Conservation (phyloP, 164 flowering plant genomes). For the Kingdonia uniflora region DNA sequence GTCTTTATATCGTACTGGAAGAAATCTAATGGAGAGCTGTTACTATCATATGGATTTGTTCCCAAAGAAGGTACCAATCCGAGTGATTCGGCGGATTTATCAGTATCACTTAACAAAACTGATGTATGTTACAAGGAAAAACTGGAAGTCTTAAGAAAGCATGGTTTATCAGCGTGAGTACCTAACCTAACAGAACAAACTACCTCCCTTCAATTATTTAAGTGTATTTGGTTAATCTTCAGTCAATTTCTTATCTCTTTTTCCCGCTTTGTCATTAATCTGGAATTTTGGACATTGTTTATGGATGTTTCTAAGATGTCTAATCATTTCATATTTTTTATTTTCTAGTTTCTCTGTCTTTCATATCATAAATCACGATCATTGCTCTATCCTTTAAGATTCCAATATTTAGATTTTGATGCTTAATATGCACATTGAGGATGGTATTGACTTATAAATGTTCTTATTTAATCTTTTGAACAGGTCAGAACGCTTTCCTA, state of each 20-base stretch:
- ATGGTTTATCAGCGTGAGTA: constrained; percentile 68
- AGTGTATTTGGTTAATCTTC: neutral
- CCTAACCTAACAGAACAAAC: neutral
- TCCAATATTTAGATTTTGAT: too few relatives aligned
- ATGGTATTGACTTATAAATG: too few relatives aligned
- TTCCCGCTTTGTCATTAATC: neutral
- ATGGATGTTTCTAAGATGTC: too few relatives aligned
- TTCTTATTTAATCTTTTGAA: neutral
- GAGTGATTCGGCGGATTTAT: constrained; percentile 74
- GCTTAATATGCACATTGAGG: too few relatives aligned
- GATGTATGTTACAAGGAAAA: constrained; percentile 75
- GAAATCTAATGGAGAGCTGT: constrained; percentile 91
- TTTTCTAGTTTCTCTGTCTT: neutral
- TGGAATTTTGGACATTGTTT: neutral
- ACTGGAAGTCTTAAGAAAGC: constrained; percentile 55
- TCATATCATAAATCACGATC: too few relatives aligned
- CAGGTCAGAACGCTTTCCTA: constrained; percentile 70
- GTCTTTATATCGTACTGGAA: constrained; percentile 95
- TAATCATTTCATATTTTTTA: neutral
- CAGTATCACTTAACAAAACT: constrained; percentile 56
- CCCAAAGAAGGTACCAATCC: constrained; percentile 89
- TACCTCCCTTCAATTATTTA: neutral
- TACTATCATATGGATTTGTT: constrained; percentile 96
- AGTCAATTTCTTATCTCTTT: too few relatives aligned
- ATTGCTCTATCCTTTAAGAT: too few relatives aligned